Conservation (phyloP, 2,329 filamentous ascomycete genomes). For the Aulographum hederae region DNA sequence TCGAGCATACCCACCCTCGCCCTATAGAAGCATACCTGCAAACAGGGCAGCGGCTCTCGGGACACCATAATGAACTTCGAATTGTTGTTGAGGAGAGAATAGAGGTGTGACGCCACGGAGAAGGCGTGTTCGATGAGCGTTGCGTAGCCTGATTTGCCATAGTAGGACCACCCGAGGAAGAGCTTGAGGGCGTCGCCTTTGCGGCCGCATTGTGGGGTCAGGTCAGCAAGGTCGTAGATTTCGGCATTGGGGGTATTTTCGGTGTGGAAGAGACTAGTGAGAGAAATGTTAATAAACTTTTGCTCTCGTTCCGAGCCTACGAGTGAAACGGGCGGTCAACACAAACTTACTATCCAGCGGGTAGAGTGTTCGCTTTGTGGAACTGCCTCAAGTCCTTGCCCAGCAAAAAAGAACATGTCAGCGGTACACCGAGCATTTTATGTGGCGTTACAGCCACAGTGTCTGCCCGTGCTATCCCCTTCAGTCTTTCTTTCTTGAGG, state of each 20-base stretch:
- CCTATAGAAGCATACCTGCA: slow-evolving; percentile 93
- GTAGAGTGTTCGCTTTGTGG: slow-evolving; percentile 67
- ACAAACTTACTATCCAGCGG: slow-evolving; percentile 47
- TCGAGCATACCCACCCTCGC: slow-evolving; percentile 37
- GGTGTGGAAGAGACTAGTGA: slow-evolving; percentile 23
- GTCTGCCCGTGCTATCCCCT: slow-evolving; percentile 56
- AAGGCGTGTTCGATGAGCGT: slow-evolving; percentile 49
- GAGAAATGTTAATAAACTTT: too few relatives aligned
- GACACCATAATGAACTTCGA: slow-evolving; percentile 54
- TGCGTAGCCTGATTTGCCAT: slow-evolving; percentile 59
- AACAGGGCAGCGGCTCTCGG: slow-evolving; percentile 61
- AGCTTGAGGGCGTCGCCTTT: slow-evolving; percentile 75
- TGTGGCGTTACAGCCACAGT: slow-evolving; percentile 82
- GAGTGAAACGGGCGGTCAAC: too few relatives aligned
- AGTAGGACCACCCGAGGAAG: slow-evolving; percentile 76
- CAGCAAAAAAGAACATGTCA: slow-evolving; percentile 82
- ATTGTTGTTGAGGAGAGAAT: slow-evolving; percentile 34
- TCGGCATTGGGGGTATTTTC: slow-evolving; percentile 23
- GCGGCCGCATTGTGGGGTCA: slow-evolving; percentile 86
- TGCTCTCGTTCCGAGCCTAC: neutral
- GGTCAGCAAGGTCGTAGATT: slow-evolving; percentile 75
- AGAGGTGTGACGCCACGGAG: slow-evolving; percentile 50
- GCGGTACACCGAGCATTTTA: slow-evolving; percentile 87
- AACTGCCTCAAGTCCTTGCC: slow-evolving; percentile 59
- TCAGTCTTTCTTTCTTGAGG: slow-evolving; percentile 41